Conservation (phyloP, 768 basidiomycete species). For the Leccinum subgranulosum region DNA sequence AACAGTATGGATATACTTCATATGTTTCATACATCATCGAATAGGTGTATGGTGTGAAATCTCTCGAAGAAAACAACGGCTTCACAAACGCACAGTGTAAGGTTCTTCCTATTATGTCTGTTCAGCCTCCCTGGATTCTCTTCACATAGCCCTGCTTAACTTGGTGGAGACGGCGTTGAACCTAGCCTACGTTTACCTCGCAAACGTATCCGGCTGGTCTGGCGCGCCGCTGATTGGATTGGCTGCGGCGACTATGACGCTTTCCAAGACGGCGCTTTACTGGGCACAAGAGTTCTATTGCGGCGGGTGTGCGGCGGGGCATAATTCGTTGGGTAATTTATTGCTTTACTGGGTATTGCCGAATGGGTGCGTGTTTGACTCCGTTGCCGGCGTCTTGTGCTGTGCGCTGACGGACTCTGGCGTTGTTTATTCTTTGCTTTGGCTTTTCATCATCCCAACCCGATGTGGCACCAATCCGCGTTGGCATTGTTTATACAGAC, state of each 20-base stretch:
- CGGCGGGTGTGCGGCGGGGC: conserved; percentile 67
- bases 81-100: conserved; percentile 85
- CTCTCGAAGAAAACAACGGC: conserved; percentile 63
- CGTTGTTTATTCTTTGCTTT: not conserved
- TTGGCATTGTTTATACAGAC: conserved; percentile 34
- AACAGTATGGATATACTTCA: not conserved
- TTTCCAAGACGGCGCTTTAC: conserved; percentile 86
- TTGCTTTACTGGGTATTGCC: conserved; percentile 69
- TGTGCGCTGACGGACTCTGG: conserved; percentile 3
- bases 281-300: conserved; percentile 78
- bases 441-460: not conserved
- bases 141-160: conserved; percentile 64
- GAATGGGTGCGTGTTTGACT: conserved; percentile 57
- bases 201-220: conserved; percentile 58
- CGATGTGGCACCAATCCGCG: not conserved
- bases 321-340: conserved; percentile 55
- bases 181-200: conserved; percentile 70
- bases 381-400: not conserved
- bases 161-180: conserved; percentile 77
- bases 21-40: conserved; percentile 24
- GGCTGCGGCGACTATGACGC: conserved; percentile 68
- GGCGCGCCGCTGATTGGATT: conserved; percentile 76
- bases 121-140: not conserved
- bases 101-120: conserved; percentile 20
- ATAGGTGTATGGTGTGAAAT: conserved; percentile 71